Evolutionary conservation across 495 filamentous ascomycete genomes (phyloP), one percentile per base, ranked within the genome.

Genomic region (Aspergillus diversus): DNA sequence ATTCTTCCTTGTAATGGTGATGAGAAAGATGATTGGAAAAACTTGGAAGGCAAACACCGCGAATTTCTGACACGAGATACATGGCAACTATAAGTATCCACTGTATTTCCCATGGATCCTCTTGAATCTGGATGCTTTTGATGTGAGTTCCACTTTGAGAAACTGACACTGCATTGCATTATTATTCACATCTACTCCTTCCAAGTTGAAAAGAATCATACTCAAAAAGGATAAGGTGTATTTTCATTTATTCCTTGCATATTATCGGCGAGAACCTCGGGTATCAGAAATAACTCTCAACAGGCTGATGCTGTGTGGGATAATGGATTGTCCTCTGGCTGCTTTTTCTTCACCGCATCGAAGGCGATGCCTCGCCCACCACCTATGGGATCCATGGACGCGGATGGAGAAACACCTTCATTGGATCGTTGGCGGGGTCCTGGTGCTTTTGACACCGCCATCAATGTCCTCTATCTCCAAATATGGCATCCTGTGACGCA

Each of bases 291-390:
- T 33, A 54, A 34, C 15, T 34, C 32, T 13, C 33, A 9, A 34
- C 51, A 34, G n/a, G 7, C 47, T 50, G n/a, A 8, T 21, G 8
- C 8, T 50, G 47, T 8, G n/a, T 43, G 39, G 39, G 39, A 43
- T 43, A 27, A 15, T 43, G 47, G 47, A 34, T 54, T 54, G 31
- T 34, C 32, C 21, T 11, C 35, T 47, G 33, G 39, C 46, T 50
- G 50, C 37, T 52, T 21, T 54, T 64, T 68, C 68, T 66, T 69
- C 71, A 73, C 71, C 71, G 68, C 71, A 73, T 71, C 71, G 63
- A 69, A 69, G 71, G 71, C 66, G 49, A 69, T 54, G 64, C 33
- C 16, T 64, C 50, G 52, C 31, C 63, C 48, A 31, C 56, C 63
- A 60, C 68, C 66, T 64, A 73, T 69, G 54, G 57, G 53, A 63